These are phyloP conservation scores for Carex pumila DNA, from an alignment of 176 grass and related monocot species.

Conservation along the genomic window DNA sequence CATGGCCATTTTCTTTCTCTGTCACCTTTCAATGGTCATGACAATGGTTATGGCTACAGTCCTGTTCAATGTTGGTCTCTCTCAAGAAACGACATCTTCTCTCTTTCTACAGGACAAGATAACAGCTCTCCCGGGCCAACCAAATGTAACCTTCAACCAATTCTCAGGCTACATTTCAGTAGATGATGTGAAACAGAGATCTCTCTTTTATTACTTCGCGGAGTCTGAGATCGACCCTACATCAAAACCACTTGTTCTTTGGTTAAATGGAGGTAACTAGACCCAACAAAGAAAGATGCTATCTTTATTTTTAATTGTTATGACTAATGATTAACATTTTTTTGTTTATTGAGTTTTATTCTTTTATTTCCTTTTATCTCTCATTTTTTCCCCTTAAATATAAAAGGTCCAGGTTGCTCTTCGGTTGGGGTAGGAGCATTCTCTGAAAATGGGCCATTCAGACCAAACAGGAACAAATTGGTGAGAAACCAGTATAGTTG, in stretches of 20 bases:
- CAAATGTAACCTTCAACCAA: conserved; percentile 63
- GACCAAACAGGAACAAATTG: conserved; percentile 61
- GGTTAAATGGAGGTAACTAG: conserved; percentile 89
- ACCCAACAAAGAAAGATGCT: background rate
- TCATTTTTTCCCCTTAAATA: conserved; percentile 13
- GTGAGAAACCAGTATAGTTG: conserved; percentile 81
- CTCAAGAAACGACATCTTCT: background rate
- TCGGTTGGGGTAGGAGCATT: conserved; percentile 95
- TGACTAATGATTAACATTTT: background rate
- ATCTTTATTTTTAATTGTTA: background rate
- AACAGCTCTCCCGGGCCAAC: conserved; percentile 62
- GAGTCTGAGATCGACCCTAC: conserved; percentile 77
- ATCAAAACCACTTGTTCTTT: conserved; percentile 87
- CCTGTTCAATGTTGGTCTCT: background rate
- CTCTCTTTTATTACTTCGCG: conserved; percentile 94
- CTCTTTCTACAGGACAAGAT: conserved; percentile 47
- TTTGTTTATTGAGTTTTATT: background rate
- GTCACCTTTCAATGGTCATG: background rate
- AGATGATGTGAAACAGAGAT: conserved; percentile 45
- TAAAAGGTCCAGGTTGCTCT: conserved; percentile 86
- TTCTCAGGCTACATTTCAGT: conserved; percentile 87
- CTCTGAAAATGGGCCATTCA: conserved; percentile 92
- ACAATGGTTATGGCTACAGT: background rate
- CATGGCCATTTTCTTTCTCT: background rate
- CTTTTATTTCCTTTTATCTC: background rate